phyloP scores from a whole-genome alignment of 2,329 filamentous ascomycete species.

The Phaeosphaeria sp. region DNA sequence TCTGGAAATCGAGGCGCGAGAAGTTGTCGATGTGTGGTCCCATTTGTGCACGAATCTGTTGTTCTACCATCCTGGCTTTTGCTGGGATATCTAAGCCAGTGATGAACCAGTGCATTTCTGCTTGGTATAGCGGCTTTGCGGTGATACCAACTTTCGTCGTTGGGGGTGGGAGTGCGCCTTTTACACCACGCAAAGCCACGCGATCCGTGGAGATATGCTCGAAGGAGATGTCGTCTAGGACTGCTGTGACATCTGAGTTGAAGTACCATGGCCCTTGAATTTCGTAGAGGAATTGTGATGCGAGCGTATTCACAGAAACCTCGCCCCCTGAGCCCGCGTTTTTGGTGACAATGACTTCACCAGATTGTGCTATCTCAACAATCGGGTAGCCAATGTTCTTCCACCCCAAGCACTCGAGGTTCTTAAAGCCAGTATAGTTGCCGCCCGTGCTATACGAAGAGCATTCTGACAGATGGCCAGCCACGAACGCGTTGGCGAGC shows the following conservation, averaged over 20 bases:
- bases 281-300: slow-evolving; percentile 59
- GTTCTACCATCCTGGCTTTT: slow-evolving; percentile 54
- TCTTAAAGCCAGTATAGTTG: slow-evolving; percentile 54
- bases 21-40: slow-evolving; percentile 47
- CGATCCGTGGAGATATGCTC: slow-evolving; percentile 58
- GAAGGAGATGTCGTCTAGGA: slow-evolving; percentile 59
- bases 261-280: slow-evolving; percentile 58
- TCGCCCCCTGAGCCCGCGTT: slow-evolving; percentile 44
- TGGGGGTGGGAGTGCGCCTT: slow-evolving; percentile 38
- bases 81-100: slow-evolving; percentile 53
- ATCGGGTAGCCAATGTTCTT: slow-evolving; percentile 42
- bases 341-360: slow-evolving; percentile 36
- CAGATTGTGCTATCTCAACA: slow-evolving; percentile 36
- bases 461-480: slow-evolving; percentile 55
- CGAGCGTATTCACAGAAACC: slow-evolving; percentile 58
- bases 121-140: slow-evolving; percentile 54
- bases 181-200: slow-evolving; percentile 56
- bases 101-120: slow-evolving; percentile 54
- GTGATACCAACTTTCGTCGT: slow-evolving; percentile 54
- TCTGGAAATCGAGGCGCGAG: slow-evolving; percentile 42
- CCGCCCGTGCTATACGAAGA: slow-evolving; percentile 52
- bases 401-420: slow-evolving; percentile 39
- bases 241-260: slow-evolving; percentile 63
- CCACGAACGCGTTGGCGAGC: slow-evolving; percentile 53
- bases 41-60: slow-evolving; percentile 42